Evolutionary conservation across 202 grass and related monocot genomes (phyloP), one percentile per base, ranked within the genome.

Genomic region (Musa balbisiana): DNA sequence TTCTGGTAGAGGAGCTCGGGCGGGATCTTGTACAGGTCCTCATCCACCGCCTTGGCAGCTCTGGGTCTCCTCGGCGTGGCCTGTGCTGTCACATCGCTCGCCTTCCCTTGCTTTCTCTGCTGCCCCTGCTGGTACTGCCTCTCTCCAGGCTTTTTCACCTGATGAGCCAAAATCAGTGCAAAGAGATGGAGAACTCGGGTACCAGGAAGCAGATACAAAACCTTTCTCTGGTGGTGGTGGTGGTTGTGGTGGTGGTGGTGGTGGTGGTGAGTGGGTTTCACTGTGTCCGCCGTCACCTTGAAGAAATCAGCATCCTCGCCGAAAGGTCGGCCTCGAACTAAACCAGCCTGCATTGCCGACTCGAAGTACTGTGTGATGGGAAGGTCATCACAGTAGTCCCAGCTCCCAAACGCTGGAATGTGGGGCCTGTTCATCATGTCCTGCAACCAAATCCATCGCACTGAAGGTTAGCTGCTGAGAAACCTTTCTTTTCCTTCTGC

Each of bases 11-110:
- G 64, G 11, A 67, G 64, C 23, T 67, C 64, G 3, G 64, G 64
- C 10, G 64, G 64, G 64, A 67, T 67, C 64, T 67, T 67, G 64
- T 67, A 67, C 12, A 67, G 24, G 64, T 67, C 64, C 64, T 67
- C 64, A 13, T 67, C 64, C 25, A 67, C 64, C 11, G 64, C 64
- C 64, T 67, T 67, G 64, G 11, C 10, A 6, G 23, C 64, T 27
- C 24, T 15, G 4, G 8, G 11, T 25, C 64, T 67, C 14, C 12
- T 25, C 4, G 11, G 10, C 25, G 24, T 14, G 13, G 24, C 13
- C 64, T 16, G 24, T 4, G 64, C 24, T 12, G 24, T 10, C 23
- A 6, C 64, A 17, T 67, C 64, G 26, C 23, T 29, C 64, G 16
- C 64, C 64, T 67, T 67, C 24, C 64, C 64, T 25, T 24, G n/a